These are phyloP conservation scores for Setaria italica DNA, from an alignment of 202 grass and related monocot genomes.

Conservation along the genomic window DNA sequence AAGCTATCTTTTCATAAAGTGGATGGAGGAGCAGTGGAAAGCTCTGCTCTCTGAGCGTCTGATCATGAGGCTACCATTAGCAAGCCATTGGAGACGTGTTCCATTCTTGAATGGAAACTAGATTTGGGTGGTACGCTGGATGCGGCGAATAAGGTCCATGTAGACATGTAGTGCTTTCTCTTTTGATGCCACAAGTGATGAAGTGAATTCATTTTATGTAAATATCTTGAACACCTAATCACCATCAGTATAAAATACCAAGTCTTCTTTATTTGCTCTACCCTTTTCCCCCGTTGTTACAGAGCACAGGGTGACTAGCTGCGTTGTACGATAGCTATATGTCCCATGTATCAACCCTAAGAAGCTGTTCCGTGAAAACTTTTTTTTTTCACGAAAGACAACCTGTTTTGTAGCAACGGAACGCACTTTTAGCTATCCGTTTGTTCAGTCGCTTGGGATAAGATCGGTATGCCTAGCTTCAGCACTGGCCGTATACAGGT, in stretches of 20 bases:
- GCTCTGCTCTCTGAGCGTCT: not conserved
- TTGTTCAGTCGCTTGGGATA: not conserved
- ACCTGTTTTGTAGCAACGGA: too few species aligned
- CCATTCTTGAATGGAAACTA: not conserved
- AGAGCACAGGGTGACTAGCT: too few species aligned
- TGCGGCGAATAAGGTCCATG: not conserved
- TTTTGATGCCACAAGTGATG: constrained; percentile 30
- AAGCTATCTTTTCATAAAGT: not conserved
- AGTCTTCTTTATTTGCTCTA: not conserved
- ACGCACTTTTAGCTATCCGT: not conserved
- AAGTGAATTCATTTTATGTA: not conserved
- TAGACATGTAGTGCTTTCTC: constrained; percentile 1
- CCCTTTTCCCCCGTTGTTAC: not conserved
- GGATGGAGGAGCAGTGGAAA: not conserved
- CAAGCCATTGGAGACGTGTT: not conserved
- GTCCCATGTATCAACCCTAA: not conserved
- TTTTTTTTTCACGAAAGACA: too few species aligned
- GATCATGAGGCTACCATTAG: not conserved
- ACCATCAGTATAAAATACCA: not conserved
- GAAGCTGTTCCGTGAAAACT: not conserved
- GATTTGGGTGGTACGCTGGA: constrained; percentile 13
- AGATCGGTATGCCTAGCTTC: not conserved
- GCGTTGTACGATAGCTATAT: not conserved
- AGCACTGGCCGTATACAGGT: not conserved
- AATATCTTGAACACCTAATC: constrained; percentile 32